Conservation (phyloP, 2,329 filamentous ascomycete species). For the Fusarium bactridioides region DNA sequence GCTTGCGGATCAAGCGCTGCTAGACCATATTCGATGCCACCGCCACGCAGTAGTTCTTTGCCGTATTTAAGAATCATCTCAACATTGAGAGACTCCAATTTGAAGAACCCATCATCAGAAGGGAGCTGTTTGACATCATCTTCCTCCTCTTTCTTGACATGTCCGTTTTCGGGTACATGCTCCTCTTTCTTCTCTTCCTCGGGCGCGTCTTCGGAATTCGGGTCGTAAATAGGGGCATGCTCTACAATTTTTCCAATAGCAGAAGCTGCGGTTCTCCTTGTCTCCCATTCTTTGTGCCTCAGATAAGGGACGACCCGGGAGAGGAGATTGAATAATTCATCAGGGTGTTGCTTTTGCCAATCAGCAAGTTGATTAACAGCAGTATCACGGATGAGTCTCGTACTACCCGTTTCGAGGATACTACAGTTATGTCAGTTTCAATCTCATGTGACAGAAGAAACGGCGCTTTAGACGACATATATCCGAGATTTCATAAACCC, state of each 20-base stretch:
- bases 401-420: slow-evolving; percentile 96
- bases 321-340: slow-evolving; percentile 95
- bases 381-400: slow-evolving; percentile 93
- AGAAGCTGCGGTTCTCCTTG: slow-evolving; percentile 89
- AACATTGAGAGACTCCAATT: slow-evolving; percentile 79
- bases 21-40: slow-evolving; percentile 84
- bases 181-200: slow-evolving; percentile 52
- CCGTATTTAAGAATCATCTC: slow-evolving; percentile 82
- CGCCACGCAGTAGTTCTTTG: slow-evolving; percentile 83
- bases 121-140: slow-evolving; percentile 55
- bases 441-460: not conserved
- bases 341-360: slow-evolving; percentile 96
- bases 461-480: not conserved
- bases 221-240: slow-evolving; percentile 87
- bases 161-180: slow-evolving; percentile 45
- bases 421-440: slow-evolving; percentile 55
- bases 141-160: slow-evolving; percentile 71
- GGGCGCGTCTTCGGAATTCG: slow-evolving; percentile 75
- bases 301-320: slow-evolving; percentile 95
- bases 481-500: not conserved
- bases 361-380: slow-evolving; percentile 96
- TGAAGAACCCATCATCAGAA: slow-evolving; percentile 70
- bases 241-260: slow-evolving; percentile 94
- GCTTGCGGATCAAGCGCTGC: slow-evolving; percentile 82
- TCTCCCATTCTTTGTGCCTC: slow-evolving; percentile 96